Conservation (phyloP, 495 filamentous ascomycete genomes). For the Lasiosphaeria hispida region DNA sequence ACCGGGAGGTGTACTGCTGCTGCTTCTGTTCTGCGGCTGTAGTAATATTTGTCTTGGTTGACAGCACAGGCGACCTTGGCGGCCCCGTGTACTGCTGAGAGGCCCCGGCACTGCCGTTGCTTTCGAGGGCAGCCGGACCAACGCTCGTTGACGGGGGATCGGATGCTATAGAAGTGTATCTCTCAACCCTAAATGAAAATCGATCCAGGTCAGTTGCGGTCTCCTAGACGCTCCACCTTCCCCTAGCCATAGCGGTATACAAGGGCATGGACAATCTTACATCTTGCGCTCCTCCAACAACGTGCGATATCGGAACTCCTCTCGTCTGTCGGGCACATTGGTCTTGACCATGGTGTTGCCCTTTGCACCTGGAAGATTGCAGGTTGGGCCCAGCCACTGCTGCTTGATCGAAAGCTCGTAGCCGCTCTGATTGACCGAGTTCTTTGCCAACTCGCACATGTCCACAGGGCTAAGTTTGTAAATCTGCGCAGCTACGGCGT, state of each 20-base stretch:
- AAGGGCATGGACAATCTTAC: conserved; percentile 47
- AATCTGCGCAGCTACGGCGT: conserved; percentile 95
- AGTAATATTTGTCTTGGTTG: conserved; percentile 23
- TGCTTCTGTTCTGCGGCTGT: conserved; percentile 23
- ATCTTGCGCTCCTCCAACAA: conserved; percentile 75
- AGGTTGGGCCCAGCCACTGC: conserved; percentile 81
- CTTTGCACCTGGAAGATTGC: conserved; percentile 64
- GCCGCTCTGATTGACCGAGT: conserved; percentile 90
- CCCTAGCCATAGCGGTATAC: background rate
- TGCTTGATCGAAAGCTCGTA: conserved; percentile 87
- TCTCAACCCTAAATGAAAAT: conserved; percentile 28
- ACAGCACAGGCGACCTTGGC: conserved; percentile 29
- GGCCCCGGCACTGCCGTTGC: background rate
- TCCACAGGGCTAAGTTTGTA: conserved; percentile 96
- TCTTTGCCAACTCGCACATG: conserved; percentile 97
- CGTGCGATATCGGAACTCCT: conserved; percentile 84
- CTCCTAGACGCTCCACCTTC: too few species aligned
- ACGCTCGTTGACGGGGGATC: conserved; percentile 2
- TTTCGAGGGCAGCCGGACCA: background rate
- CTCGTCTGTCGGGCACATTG: conserved; percentile 90
- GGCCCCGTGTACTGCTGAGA: background rate
- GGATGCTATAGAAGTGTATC: conserved; percentile 23
- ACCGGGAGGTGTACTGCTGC: conserved; percentile 9
- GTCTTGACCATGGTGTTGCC: conserved; percentile 93
- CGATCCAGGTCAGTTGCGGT: conserved; percentile 3